These are phyloP conservation scores for Eucalyptus decipiens DNA, from an alignment of 345 rosid genomes.

Conservation along the genomic window DNA sequence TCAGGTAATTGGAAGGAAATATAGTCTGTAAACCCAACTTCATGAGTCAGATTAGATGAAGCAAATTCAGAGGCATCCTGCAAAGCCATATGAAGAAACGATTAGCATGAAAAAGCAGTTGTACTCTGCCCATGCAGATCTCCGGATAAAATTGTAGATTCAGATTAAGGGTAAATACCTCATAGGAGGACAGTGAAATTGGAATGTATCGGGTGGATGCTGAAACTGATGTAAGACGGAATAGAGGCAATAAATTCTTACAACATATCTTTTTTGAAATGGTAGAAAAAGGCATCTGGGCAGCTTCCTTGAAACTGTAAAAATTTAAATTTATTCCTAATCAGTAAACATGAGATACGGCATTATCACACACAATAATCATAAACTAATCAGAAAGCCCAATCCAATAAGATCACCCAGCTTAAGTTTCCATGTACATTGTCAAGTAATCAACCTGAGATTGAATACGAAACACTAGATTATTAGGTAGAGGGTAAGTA, in stretches of 20 bases:
- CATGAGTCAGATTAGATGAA: not conserved
- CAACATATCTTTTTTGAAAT: conserved; percentile 61
- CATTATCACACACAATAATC: not conserved
- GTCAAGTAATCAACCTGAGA: not conserved
- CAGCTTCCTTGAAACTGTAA: conserved; percentile 76
- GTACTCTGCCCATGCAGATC: not conserved
- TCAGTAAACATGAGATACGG: not conserved
- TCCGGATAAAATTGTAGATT: not conserved
- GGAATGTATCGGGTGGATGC: conserved; percentile 31
- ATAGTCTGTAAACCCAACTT: not conserved
- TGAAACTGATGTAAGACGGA: conserved; percentile 32
- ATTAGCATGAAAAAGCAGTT: not conserved
- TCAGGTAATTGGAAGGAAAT: not conserved
- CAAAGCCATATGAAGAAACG: not conserved
- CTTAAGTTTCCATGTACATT: not conserved
- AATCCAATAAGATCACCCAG: not conserved
- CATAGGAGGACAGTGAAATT: conserved; percentile 63
- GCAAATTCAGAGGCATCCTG: not conserved
- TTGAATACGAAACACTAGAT: not conserved
- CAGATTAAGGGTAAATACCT: conserved; percentile 22
- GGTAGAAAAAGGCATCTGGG: conserved; percentile 62
- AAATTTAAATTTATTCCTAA: not conserved
- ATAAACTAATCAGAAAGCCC: not conserved
- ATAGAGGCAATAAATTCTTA: conserved; percentile 17
- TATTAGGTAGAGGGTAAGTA: not conserved